Conservation (phyloP, 305 asterid genomes). For the Fraxinus platypoda region DNA sequence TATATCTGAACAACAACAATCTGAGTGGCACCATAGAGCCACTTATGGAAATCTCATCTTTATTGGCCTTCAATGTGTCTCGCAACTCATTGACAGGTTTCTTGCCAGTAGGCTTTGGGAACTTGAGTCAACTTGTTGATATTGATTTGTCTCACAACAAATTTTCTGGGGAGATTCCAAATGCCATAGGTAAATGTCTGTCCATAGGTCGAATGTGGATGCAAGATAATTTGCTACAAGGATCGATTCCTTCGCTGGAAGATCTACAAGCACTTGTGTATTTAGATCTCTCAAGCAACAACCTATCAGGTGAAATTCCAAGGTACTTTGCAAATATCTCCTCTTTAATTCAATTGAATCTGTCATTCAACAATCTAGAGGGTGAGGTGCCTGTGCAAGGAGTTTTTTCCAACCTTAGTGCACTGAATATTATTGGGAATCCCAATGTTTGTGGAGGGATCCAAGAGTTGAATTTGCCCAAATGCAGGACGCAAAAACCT, state of each 20-base stretch:
- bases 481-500: conserved; percentile 19
- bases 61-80: conserved; percentile 25
- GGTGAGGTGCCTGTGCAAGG: conserved; percentile 45
- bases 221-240: conserved; percentile 26
- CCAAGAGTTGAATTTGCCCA: conserved; percentile 24
- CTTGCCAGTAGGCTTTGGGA: conserved; percentile 33
- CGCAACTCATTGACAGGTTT: conserved; percentile 32
- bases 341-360: conserved; percentile 22
- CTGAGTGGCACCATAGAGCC: conserved; percentile 32
- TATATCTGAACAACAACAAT: conserved; percentile 25
- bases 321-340: neutral
- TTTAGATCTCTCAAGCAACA: conserved; percentile 32
- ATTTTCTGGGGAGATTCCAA: conserved; percentile 37
- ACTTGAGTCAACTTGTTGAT: conserved; percentile 26
- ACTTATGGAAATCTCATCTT: conserved; percentile 24
- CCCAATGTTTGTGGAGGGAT: conserved; percentile 33
- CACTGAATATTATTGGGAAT: conserved; percentile 31
- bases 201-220: conserved; percentile 24
- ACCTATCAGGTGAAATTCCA: conserved; percentile 30
- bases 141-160: conserved; percentile 36
- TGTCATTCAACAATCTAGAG: conserved; percentile 37
- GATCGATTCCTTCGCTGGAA: conserved; percentile 22
- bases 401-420: conserved; percentile 20
- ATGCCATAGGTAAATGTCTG: conserved; percentile 26
- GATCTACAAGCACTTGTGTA: conserved; percentile 11